Conservation (phyloP, 257 asterid species). For the Solanum peruvianum region DNA sequence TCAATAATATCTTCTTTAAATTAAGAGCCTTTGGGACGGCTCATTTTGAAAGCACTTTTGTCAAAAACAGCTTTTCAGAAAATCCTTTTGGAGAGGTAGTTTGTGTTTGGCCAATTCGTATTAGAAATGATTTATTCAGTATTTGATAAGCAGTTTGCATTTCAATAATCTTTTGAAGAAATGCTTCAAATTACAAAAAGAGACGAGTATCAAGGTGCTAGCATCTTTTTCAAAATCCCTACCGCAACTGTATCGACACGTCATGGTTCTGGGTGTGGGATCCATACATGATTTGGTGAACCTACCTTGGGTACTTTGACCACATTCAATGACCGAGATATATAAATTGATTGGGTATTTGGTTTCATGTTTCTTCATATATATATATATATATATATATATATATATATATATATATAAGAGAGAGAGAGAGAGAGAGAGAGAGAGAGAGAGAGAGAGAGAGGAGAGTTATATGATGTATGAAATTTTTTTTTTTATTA, state of each 20-base stretch:
- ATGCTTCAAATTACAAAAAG: neutral
- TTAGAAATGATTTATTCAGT: neutral
- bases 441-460: too few relatives aligned
- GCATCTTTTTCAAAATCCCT: neutral
- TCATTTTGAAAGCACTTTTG: neutral
- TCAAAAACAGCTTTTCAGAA: neutral
- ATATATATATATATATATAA: too few relatives aligned
- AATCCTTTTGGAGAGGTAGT: neutral
- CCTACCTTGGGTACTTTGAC: neutral
- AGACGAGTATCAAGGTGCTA: neutral
- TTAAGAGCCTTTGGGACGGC: neutral
- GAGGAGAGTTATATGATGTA: too few relatives aligned
- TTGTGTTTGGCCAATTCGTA: neutral
- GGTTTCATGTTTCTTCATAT: neutral
- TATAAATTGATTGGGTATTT: neutral
- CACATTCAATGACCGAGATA: neutral
- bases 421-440: too few relatives aligned
- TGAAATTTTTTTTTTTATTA: neutral
- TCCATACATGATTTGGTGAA: neutral
- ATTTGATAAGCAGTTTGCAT: neutral
- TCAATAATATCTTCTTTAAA: neutral
- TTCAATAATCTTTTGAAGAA: neutral
- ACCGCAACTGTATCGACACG: neutral
- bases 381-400: neutral
- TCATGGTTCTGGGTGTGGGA: neutral